phyloP scores from a whole-genome alignment of 2,329 filamentous ascomycete species.

The Cercospora citrullina region DNA sequence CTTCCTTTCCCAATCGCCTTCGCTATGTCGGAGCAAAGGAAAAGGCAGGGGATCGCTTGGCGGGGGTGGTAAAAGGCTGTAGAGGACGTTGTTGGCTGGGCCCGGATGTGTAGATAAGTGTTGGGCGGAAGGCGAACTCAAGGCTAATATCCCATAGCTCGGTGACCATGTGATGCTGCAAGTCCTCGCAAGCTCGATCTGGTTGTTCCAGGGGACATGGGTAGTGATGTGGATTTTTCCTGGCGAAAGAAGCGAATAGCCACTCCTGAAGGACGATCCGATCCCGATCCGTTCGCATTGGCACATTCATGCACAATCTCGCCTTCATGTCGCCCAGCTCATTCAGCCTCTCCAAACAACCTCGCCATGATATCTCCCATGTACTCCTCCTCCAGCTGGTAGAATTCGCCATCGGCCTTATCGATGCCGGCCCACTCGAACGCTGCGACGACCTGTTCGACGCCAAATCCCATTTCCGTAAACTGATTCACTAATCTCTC shows the following conservation, averaged over 20 bases:
- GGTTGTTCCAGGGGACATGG: neutral
- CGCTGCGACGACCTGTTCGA: conserved; percentile 80
- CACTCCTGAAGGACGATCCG: neutral
- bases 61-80: neutral
- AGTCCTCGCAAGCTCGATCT: neutral
- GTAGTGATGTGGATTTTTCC: neutral
- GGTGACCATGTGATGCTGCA: neutral
- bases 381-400: conserved; percentile 83
- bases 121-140: neutral
- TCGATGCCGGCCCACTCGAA: conserved; percentile 82
- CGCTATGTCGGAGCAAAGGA: neutral
- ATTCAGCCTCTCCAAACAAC: conserved; percentile 67
- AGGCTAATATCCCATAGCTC: neutral
- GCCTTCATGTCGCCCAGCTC: neutral
- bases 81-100: neutral
- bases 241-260: neutral
- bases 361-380: conserved; percentile 87
- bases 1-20: neutral
- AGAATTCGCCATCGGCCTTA: conserved; percentile 72
- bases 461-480: conserved; percentile 84
- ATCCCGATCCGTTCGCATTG: neutral
- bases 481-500: conserved; percentile 80
- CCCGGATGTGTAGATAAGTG: neutral
- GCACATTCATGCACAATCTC: neutral
- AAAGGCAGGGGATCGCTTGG: neutral